These are phyloP conservation scores for Fomitopsis betulina DNA, from an alignment of 1,284 basidiomycete species.

Conservation along the genomic window DNA sequence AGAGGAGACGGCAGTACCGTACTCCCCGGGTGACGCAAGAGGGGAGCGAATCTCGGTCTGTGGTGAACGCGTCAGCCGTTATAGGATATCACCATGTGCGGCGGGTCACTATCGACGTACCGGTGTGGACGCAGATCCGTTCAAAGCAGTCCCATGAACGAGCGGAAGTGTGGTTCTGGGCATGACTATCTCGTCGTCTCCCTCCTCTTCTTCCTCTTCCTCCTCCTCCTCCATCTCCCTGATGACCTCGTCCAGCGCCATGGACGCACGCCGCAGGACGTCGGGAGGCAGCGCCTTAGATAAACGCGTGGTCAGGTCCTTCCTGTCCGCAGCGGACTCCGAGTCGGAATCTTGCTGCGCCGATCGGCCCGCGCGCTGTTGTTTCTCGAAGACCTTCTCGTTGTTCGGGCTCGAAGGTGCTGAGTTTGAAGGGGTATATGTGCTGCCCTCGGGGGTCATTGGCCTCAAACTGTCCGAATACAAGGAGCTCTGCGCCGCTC, in stretches of 20 bases:
- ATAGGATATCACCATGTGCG: background rate
- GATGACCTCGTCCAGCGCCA: conserved; percentile 69
- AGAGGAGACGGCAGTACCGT: conserved; percentile 62
- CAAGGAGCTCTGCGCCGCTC: conserved; percentile 34
- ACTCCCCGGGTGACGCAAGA: conserved; percentile 19
- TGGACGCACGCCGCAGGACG: conserved; percentile 57
- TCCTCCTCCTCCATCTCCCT: conserved; percentile 56
- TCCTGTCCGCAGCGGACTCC: conserved; percentile 14
- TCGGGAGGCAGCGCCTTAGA: conserved; percentile 48
- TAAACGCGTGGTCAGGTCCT: conserved; percentile 25
- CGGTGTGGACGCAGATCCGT: conserved; percentile 7
- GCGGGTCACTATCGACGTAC: conserved; percentile 4
- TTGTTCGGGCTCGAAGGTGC: conserved; percentile 48
- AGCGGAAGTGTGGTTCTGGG: conserved; percentile 55
- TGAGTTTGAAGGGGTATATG: conserved; percentile 28
- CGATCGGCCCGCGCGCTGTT: conserved; percentile 15
- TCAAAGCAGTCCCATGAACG: conserved; percentile 13
- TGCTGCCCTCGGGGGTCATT: conserved; percentile 47
- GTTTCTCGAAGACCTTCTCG: conserved; percentile 22
- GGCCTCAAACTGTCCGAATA: conserved; percentile 46
- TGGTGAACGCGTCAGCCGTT: background rate
- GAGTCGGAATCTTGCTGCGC: conserved; percentile 24
- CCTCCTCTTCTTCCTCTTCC: conserved; percentile 41
- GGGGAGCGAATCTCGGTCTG: conserved; percentile 17
- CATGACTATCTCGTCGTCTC: conserved; percentile 68